Base-by-base conservation (phyloP, 192 early-diverging fungal species). In the Chytriomyces hyalinus region DNA sequence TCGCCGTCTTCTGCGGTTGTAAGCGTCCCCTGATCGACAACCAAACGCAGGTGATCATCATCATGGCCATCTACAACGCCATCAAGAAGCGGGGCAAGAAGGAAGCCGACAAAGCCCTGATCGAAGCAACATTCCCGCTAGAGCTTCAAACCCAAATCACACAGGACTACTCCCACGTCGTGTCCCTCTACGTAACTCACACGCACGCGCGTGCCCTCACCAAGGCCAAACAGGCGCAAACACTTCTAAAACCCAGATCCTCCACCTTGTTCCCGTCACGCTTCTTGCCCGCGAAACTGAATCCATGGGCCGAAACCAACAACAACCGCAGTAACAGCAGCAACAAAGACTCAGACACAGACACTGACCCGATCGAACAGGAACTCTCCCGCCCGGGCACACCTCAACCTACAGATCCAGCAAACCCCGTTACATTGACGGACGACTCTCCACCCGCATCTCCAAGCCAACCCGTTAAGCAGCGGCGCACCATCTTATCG, bases 41-140 rank as follows among this genome's bases (percentile, higher is more conserved):
- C 36, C 36, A 36, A 36, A 36, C 36, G 36, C 36, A 36, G 36
- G 36, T 57, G 53, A 57, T 57, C 53, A 57, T 57, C 53, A 57
- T 57, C 13, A 28, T 22, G 49, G 71, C 71, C 6, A 73, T 73
- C 71, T 73, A 73, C 71, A 73, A 61, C 15, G 71, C 53, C 6
- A 62, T 73, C 71, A 73, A 73, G 47, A 73, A 73, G 43, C 71
- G 60, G 43, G 8, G 51, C n/a, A 73, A 73, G 10, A 20, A 44
- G 44, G 61, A 73, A 17, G 59, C n/a, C 20, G 20, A 13, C 24
- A 73, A 73, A 45, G 71, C 71, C 10, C 71, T 73, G 10, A 60
- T 73, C 15, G 60, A 15, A n/a, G 26, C 57, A 20, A 15, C 71
- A 2, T 73, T 73, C 45, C 71, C 71, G 20, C 15, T 1, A 28